Percentiles rank a stretch among this genome's conserved stretches.
Conservation (phyloP, 345 rosid species). For the Pistacia integerrima region DNA sequence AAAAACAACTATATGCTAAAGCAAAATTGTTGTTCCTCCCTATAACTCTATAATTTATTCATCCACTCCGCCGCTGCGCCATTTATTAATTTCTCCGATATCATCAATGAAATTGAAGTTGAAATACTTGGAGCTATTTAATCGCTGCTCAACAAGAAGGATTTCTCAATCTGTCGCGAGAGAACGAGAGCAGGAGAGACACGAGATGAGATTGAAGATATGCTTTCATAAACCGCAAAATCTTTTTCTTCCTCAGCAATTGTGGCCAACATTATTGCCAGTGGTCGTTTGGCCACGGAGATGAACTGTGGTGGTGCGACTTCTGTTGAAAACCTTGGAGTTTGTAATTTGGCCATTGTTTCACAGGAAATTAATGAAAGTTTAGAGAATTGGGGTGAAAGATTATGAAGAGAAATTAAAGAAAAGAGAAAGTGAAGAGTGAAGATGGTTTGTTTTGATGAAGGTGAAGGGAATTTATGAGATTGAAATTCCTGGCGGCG, state of each 20-base stretch:
- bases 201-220: neutral
- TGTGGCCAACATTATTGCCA: conserved; percentile 43
- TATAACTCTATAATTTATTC: no score
- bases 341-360: conserved; percentile 23
- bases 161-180: neutral
- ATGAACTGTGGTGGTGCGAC: conserved; percentile 51
- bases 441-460: no score
- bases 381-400: no score
- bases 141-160: neutral
- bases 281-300: conserved; percentile 40
- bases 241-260: conserved; percentile 53
- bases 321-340: conserved; percentile 43
- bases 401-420: neutral
- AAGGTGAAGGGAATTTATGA: no score
- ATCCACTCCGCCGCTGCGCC: no score
- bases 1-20: no score
- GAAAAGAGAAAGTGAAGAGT: neutral
- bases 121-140: neutral
- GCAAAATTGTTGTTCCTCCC: no score
- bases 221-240: conserved; percentile 11
- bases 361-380: neutral
- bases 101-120: no score
- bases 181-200: neutral
- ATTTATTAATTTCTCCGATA: no score
- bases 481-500: no score